phyloP scores from a whole-genome alignment of 2,329 filamentous ascomycete genomes.

The Tolypocladium inflatum region DNA sequence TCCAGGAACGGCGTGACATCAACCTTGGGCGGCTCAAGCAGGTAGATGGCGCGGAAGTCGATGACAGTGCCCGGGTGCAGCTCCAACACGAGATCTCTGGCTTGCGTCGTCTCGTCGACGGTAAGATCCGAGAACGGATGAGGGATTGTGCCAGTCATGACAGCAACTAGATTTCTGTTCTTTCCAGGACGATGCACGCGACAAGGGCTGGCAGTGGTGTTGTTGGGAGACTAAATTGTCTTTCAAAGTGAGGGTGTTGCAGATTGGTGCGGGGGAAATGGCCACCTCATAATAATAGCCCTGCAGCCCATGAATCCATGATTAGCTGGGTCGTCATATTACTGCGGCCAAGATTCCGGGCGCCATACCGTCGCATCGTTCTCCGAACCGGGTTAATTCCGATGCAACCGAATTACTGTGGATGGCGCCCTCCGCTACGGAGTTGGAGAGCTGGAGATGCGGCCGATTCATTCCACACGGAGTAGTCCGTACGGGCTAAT shows the following conservation, averaged over 20 bases:
- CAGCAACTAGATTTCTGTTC: not conserved
- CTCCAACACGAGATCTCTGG: slow-evolving; percentile 21
- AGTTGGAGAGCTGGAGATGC: too few relatives aligned
- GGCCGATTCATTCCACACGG: too few relatives aligned
- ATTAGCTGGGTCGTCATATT: not conserved
- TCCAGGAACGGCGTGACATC: slow-evolving; percentile 36
- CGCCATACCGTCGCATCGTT: not conserved
- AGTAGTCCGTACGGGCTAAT: too few relatives aligned
- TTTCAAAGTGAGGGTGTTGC: not conserved
- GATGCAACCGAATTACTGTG: not conserved
- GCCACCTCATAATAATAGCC: not conserved
- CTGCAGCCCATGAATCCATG: not conserved
- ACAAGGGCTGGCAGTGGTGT: not conserved
- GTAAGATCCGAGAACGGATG: slow-evolving; percentile 22
- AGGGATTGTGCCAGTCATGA: slow-evolving; percentile 7
- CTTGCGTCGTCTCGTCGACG: slow-evolving; percentile 19
- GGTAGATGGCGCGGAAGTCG: slow-evolving; percentile 40
- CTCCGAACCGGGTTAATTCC: not conserved
- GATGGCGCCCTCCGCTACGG: too few relatives aligned
- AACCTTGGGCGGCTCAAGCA: slow-evolving; percentile 39
- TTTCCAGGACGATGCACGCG: not conserved
- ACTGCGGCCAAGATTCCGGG: not conserved
- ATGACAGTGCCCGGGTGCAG: slow-evolving; percentile 17
- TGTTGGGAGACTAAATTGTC: not conserved
- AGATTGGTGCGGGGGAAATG: not conserved